Percentiles rank a stretch among this genome's conserved stretches.
Conservation (phyloP, 257 asterid genomes). For the Capsicum rhomboideum region DNA sequence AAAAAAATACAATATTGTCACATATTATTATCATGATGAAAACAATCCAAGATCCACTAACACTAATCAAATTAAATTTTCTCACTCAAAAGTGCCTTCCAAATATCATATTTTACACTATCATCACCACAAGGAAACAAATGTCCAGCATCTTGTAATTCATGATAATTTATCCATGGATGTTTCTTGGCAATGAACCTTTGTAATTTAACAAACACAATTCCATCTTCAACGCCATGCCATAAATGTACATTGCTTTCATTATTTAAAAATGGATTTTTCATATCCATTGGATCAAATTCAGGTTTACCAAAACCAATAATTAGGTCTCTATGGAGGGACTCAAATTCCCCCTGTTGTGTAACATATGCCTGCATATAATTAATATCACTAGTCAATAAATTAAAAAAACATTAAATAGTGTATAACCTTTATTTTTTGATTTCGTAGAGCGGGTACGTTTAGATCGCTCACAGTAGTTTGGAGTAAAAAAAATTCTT, state of each 20-base stretch:
- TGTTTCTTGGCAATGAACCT: constrained; percentile 44
- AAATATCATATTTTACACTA: constrained; percentile 20
- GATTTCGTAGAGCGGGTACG: too few relatives aligned
- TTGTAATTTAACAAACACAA: constrained; percentile 60
- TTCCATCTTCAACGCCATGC: constrained; percentile 69
- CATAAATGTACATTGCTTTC: constrained; percentile 61
- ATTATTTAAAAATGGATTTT: constrained; percentile 32
- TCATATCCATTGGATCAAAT: constrained; percentile 58
- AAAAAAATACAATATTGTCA: background rate
- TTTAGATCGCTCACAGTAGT: too few relatives aligned
- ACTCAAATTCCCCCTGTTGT: constrained; percentile 62
- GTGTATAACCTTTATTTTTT: too few relatives aligned
- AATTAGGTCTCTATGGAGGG: constrained; percentile 54
- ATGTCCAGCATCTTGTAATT: constrained; percentile 25
- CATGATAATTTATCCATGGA: constrained; percentile 56
- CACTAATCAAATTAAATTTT: background rate
- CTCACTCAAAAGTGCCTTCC: constrained; percentile 17
- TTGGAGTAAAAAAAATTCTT: background rate
- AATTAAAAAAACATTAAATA: background rate
- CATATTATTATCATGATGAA: background rate
- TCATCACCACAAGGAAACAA: constrained; percentile 13
- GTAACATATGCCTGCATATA: constrained; percentile 35
- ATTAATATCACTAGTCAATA: background rate
- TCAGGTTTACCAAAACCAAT: constrained; percentile 64
- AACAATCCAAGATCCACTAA: background rate